phyloP scores from a whole-genome alignment of 768 basidiomycete species.

The Lactifluus subvellereus region DNA sequence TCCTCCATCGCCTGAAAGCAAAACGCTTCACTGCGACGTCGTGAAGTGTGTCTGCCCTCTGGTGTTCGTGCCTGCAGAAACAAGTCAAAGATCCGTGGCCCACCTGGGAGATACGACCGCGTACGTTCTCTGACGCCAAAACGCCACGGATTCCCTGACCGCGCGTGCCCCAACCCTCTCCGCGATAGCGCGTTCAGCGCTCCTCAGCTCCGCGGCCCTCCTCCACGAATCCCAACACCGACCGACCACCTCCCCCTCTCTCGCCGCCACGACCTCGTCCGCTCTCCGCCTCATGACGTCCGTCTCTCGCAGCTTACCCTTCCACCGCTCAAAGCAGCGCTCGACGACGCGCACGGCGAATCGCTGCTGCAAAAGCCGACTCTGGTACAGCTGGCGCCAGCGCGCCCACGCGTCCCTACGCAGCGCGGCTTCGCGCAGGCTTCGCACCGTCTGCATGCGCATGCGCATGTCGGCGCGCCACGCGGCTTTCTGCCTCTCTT shows the following conservation, averaged over 20 bases:
- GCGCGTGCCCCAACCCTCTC: conserved; percentile 45
- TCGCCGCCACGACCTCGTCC: conserved; percentile 34
- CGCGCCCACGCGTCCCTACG: conserved; percentile 54
- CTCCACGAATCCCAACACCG: conserved; percentile 58
- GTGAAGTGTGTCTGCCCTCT: conserved; percentile 40
- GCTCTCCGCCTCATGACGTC: conserved; percentile 45
- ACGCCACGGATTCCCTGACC: conserved; percentile 40
- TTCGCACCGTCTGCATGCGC: conserved; percentile 59
- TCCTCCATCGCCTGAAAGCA: conserved; percentile 51
- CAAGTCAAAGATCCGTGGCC: not conserved
- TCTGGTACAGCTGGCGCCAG: conserved; percentile 59
- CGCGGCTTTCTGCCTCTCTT: conserved; percentile 48
- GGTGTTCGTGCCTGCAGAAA: conserved; percentile 39
- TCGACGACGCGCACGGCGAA: conserved; percentile 41
- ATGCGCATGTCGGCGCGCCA: conserved; percentile 69
- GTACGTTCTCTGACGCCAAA: conserved; percentile 57
- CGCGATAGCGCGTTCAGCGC: conserved; percentile 40
- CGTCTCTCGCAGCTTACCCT: conserved; percentile 35
- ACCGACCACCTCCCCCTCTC: conserved; percentile 35
- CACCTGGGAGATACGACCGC: conserved; percentile 25
- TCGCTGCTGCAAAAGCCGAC: conserved; percentile 46
- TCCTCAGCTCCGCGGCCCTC: conserved; percentile 38
- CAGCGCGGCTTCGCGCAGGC: conserved; percentile 48
- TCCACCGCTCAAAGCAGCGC: conserved; percentile 52
- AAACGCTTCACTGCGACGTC: conserved; percentile 40